These are phyloP conservation scores for Pleurozium schreberi DNA, from an alignment of 225 moss, liverwort and hornwort species.

Conservation along the genomic window DNA sequence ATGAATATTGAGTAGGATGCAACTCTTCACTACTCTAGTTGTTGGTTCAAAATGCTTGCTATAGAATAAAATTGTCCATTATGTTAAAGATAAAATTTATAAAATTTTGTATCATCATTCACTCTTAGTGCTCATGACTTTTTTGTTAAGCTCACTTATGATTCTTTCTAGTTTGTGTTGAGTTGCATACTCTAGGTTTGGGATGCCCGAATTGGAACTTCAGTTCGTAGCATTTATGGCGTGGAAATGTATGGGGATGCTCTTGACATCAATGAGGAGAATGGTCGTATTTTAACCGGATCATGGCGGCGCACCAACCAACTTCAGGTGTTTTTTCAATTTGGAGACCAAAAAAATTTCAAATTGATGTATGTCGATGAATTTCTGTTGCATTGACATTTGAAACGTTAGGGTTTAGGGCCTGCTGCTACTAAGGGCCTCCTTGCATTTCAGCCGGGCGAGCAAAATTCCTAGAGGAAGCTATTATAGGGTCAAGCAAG, in stretches of 20 bases:
- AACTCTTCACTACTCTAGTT: neutral
- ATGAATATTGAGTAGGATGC: too few species aligned
- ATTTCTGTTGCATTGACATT: neutral
- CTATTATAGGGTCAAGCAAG: too few species aligned
- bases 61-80: neutral
- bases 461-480: too few species aligned
- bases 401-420: too few species aligned
- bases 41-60: neutral
- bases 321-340: slow-evolving; percentile 33
- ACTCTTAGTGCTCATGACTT: neutral
- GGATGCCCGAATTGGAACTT: slow-evolving; percentile 47
- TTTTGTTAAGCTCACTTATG: neutral
- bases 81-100: neutral
- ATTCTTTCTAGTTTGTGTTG: neutral
- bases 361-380: neutral
- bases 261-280: slow-evolving; percentile 32
- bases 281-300: slow-evolving; percentile 32
- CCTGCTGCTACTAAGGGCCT: too few species aligned
- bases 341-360: neutral
- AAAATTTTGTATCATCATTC: neutral
- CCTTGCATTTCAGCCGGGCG: too few species aligned
- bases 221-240: slow-evolving; percentile 59
- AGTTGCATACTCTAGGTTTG: slow-evolving; percentile 32
- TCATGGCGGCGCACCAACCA: slow-evolving; percentile 59
- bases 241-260: slow-evolving; percentile 62